A percentile compares a stretch with the other conserved stretches of the same genome.
These are phyloP conservation scores for Cercospora canescens DNA, from an alignment of 2,329 filamentous ascomycete genomes.

Conservation along the genomic window DNA sequence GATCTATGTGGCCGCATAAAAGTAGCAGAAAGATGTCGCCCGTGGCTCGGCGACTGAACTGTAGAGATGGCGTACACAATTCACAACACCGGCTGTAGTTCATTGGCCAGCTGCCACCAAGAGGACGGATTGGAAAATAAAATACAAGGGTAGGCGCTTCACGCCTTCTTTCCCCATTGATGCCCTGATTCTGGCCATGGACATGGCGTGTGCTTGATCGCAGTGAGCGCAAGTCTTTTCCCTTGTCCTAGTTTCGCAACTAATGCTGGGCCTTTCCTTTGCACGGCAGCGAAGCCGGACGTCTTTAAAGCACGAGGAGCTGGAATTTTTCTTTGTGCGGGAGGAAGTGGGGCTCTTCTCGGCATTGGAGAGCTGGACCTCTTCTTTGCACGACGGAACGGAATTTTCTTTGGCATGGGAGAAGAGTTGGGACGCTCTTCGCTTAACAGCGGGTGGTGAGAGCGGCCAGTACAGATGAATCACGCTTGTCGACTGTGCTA, in stretches of 20 bases:
- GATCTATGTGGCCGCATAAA: not conserved
- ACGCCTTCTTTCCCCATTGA: slow-evolving; percentile 2
- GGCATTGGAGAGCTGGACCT: not conserved
- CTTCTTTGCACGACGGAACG: not conserved
- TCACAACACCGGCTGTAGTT: not conserved
- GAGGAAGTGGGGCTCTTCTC: not conserved
- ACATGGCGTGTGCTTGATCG: not conserved
- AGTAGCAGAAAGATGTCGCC: not conserved
- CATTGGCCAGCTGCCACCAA: not conserved
- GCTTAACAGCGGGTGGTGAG: not conserved
- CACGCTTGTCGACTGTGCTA: not conserved
- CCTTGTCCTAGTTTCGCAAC: not conserved
- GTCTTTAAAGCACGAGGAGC: not conserved
- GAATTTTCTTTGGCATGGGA: not conserved
- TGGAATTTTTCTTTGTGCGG: not conserved
- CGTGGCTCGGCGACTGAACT: not conserved
- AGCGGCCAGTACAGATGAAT: not conserved
- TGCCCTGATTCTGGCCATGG: not conserved
- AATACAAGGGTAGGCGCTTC: slow-evolving; percentile 3
- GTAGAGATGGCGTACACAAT: not conserved
- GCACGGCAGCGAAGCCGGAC: not conserved
- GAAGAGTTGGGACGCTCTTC: not conserved
- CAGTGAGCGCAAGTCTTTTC: not conserved
- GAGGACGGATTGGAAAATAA: slow-evolving; percentile 1
- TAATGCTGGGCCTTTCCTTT: not conserved